phyloP scores from a whole-genome alignment of 139 green algal genomes.

The Auxenochlorella protothecoides region DNA sequence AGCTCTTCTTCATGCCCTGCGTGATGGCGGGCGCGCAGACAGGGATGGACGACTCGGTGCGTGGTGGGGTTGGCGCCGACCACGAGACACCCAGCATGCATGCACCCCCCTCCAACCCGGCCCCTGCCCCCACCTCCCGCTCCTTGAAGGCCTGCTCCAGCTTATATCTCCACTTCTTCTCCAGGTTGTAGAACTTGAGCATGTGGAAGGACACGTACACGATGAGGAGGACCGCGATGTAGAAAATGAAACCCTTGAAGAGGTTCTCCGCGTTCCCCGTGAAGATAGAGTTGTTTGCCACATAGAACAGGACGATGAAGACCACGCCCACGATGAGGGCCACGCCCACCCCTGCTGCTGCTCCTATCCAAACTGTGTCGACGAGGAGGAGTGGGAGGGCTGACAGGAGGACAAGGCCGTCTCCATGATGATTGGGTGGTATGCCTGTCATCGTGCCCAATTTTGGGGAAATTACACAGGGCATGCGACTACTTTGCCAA shows the following conservation, averaged over 20 bases:
- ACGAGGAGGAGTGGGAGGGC: too few relatives aligned
- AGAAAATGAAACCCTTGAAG: constrained; percentile 30
- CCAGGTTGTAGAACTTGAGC: constrained; percentile 44
- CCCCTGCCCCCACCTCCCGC: neutral
- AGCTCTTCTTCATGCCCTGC: neutral
- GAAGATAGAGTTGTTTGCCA: constrained; percentile 28
- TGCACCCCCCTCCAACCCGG: too few relatives aligned
- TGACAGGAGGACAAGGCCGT: too few relatives aligned
- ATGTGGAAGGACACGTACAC: constrained; percentile 39
- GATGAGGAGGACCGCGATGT: constrained; percentile 34
- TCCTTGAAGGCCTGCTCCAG: constrained; percentile 8
- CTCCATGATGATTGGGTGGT: too few relatives aligned
- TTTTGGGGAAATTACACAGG: too few relatives aligned
- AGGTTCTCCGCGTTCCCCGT: constrained; percentile 17
- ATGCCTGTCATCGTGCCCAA: too few relatives aligned
- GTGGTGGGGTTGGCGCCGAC: too few relatives aligned
- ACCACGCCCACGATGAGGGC: constrained; percentile 30
- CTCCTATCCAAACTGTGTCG: constrained; percentile 33
- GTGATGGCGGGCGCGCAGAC: too few relatives aligned
- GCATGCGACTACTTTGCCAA: too few relatives aligned
- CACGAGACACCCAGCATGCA: too few relatives aligned
- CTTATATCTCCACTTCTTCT: constrained; percentile 42
- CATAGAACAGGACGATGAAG: constrained; percentile 41
- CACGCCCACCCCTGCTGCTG: constrained; percentile 21
- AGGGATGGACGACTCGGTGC: too few relatives aligned